Evolutionary conservation across 768 basidiomycete genomes (phyloP), one percentile per base, ranked within the genome.

Genomic region (Pleurotus tuoliensis): DNA sequence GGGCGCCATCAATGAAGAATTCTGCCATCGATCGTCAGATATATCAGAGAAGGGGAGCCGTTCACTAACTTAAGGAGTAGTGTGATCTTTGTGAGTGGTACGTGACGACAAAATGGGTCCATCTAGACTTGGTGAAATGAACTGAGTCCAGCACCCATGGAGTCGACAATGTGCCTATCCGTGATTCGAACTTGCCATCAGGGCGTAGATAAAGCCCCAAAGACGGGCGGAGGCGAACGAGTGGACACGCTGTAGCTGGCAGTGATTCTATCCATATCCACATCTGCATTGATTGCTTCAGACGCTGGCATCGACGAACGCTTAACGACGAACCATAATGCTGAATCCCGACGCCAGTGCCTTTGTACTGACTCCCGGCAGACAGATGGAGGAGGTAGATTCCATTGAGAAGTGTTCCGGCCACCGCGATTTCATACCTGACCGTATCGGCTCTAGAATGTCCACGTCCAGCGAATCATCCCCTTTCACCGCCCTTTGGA

Each of bases 341-440:
- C 89, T 88, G 63, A 91, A 82, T 0, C 90, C 92, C 1, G 73
- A 62, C 0, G 88, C 85, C 44, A 91, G 67, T 0, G 81, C 80
- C 57, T 77, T 80, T 37, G 69, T 65, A n/a, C 68, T 71, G n/a
- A 75, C 71, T 45, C 83, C 79, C 1, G 70, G 68, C 30, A 86
- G 66, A 3, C 75, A 71, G 5, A 91, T 60, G 7, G 80, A 71
- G 2, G 87, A 80, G 4, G 72, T 66, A 1, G 78, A 77, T 64
- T 84, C 83, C 62, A 92, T 71, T 2, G 83, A 88, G 58, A 94
- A 80, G 65, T 93, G 91, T 56, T 84, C 81, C 0, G 88, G 83
- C 92, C 91, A 93, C 34, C 83, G 79, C 39, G 84, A 83, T 67
- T 82, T 87, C 77, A 90, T 85, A 2, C 82, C 84, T 46, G 80